Evolutionary conservation across 73 alveolate species (phyloP), one percentile per base, ranked within the genome.

Genomic region (Paramecium biaurelia): DNA sequence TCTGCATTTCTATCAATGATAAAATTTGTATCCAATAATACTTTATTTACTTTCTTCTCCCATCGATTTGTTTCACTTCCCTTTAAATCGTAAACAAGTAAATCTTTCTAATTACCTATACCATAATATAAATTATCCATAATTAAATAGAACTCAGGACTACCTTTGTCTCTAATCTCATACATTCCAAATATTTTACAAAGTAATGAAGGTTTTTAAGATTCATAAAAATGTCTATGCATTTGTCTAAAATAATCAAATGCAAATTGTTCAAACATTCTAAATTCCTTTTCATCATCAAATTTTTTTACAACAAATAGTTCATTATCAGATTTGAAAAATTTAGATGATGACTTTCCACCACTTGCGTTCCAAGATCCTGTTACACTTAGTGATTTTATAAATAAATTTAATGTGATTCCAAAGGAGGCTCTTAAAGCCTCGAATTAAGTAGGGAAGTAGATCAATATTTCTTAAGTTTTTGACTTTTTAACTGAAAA

Each of bases 101-200:
- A 63, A 63, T 57, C 68, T 4, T 63, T 63, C 10, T 14, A 10
- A 41, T 86, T 49, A 20, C 85, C 93, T 30, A 86, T 41, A 34
- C 93, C 93, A 86, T 59, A 86, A 42, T 57, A 86, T 26, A 86
- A 34, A 86, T 86, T 86, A 14, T 86, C 93, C 93, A 86, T 86
- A 10, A 86, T 85, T 20, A 76, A 57, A 63, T 86, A 86, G 12
- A 57, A 86, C 15, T 58, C 85, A 57, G 84, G 47, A 20, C 24
- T 28, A 10, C 84, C 84, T 63, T 86, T 76, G 18, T 68, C 68
- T 24, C 76, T 21, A 6, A 86, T 53, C 38, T 63, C 85, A 34
- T 57, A 86, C 63, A 86, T 57, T 15, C 93, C 93, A 32, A 35
- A 86, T 47, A 86, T 86, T 86, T 86, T 86, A 38, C 86, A 59